Conservation (phyloP, 208 protist species). For the Blechomonas ayalai region DNA sequence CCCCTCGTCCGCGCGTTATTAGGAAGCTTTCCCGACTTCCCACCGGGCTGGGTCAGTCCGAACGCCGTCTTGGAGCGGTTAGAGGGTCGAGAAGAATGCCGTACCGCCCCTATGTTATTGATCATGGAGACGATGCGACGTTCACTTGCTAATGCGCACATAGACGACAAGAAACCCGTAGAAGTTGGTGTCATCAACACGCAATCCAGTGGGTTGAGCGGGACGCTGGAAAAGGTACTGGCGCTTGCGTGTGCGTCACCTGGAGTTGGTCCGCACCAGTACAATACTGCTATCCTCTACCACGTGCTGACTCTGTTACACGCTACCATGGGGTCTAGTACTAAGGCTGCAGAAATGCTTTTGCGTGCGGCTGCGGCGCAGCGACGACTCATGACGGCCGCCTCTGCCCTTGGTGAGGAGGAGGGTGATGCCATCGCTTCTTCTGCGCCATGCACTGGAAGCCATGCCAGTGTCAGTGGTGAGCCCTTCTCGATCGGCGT, state of each 20-base stretch:
- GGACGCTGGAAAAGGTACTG: conserved; percentile 1
- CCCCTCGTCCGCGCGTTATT: conserved; percentile 44
- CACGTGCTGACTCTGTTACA: conserved; percentile 70
- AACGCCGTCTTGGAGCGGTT: conserved; percentile 41
- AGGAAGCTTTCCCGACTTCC: conserved; percentile 27
- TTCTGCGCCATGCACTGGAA: conserved; percentile 1
- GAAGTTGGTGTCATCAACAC: conserved; percentile 50
- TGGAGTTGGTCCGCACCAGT: conserved; percentile 22
- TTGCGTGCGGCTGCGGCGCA: conserved; percentile 12
- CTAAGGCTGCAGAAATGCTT: conserved; percentile 40
- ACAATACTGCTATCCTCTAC: conserved; percentile 36
- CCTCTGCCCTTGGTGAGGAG: neutral
- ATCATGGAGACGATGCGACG: neutral
- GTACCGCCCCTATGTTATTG: neutral
- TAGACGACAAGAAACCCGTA: conserved; percentile 23
- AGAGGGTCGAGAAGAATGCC: conserved; percentile 19
- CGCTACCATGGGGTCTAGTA: conserved; percentile 48
- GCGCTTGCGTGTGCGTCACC: conserved; percentile 5
- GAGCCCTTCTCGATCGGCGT: conserved; percentile 25
- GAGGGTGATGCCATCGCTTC: neutral
- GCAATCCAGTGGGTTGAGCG: conserved; percentile 25
- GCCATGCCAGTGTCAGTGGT: neutral
- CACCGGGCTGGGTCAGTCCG: conserved; percentile 33
- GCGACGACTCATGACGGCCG: neutral
- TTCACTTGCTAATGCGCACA: conserved; percentile 19